Base-by-base conservation (phyloP, 805 yeast genomes). In the Scheffersomyces coipomensis region DNA sequence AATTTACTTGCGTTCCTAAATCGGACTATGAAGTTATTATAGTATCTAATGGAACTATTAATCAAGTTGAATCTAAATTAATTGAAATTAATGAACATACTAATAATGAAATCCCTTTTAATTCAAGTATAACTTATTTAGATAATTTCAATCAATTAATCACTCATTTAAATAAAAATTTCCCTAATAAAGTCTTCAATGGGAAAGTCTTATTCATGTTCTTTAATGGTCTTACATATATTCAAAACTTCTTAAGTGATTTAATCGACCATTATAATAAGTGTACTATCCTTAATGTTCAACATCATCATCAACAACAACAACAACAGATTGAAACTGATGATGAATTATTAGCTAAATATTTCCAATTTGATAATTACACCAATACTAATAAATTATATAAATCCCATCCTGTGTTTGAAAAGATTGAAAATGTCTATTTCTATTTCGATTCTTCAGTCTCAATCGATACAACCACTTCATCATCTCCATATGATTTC, bases 131-230 rank as follows among this genome's bases (percentile, higher is more conserved):
- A 10, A 51, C 62, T 2, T 62, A 56, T 37, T 48, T 66, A 32
- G 52, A 55, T 23, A 47, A 46, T 13, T 56, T 58, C 32, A 46
- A 45, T 19, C 48, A 47, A 22, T 47, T 62, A 33, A 38, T 53
- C 3, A 16, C 33, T 10, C 51, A 55, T 42, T 44, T 60, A 17
- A 34, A 44, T 12, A 30, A 16, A 13, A 33, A 37, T 18, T 23
- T 27, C 19, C 37, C 35, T 35, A 22, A 38, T 13, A 38, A 30
- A 18, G 33, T 17, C 1, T 59, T 58, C 37, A 41, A 45, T 7
- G 71, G 65, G 2, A 60, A 59, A 40, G 58, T 63, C 7, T 38
- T 66, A 21, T 64, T 66, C 34, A 64, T 66, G 70, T 66, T 64
- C 29, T 66, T 66, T 46, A 48, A 64, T 30, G 69, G 68, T 1